Evolutionary conservation across 805 yeast species (phyloP), one percentile per base, ranked within the genome.

Genomic region (Wickerhamomyces bovis): DNA sequence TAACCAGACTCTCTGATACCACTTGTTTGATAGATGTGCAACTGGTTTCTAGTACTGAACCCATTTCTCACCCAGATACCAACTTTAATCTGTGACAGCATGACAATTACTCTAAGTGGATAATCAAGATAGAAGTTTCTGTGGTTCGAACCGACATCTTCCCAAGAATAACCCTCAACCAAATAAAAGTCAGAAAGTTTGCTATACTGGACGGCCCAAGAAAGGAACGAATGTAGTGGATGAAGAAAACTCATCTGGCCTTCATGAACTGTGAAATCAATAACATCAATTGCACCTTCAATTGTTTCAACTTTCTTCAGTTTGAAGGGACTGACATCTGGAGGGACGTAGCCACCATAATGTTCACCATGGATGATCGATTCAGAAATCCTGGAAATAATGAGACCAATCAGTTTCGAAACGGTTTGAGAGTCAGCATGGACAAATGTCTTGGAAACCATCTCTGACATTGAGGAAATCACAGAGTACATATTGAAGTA

Each of bases 41-140:
- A 73, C 60, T 92, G 98, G 22, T 82, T 80, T 38, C 85, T 73
- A 6, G 89, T 81, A 38, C 90, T 83, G 48, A 79, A 76, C 0
- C 99, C 99, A 64, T 92, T 92, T 57, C 98, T 76, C 0, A 92
- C 97, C 98, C 98, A 92, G 47, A 85, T 76, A 0, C 97, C 97
- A 0, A 85, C 81, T 50, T 87, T 83, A 9, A 92, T 85, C 57
- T 94, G 97, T 0, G 96, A 80, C 53, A 88, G 65, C 9, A 87
- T 64, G 0, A 87, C 96, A 25, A 89, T 60, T 0, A 90, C 83
- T 47, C 95, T 72, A 19, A 94, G 63, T 0, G 97, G 85, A 52
- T 85, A 82, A 52, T 89, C 96, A 12, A 48, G 19, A 1, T 42
- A 20, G 10, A 21, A 30, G 10, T 20, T 30, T 46, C 47, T 47